A percentile compares a stretch with the other conserved stretches of the same genome.
These are phyloP conservation scores for Metschnikowia chrysomelidarum DNA, from an alignment of 805 yeast species.

Conservation along the genomic window DNA sequence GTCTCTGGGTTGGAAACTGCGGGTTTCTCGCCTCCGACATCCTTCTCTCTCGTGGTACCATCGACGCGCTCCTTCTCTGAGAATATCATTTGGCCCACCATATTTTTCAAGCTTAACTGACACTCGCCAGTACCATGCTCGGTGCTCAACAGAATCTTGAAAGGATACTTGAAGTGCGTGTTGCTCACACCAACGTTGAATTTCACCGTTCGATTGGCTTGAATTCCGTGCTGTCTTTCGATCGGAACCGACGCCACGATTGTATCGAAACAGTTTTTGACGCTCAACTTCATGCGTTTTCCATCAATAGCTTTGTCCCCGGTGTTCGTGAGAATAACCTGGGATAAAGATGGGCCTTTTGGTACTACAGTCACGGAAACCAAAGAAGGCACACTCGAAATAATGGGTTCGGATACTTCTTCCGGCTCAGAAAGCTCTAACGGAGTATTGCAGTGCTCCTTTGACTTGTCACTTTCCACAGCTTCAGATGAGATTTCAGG, in stretches of 20 bases:
- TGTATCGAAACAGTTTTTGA: slow-evolving; percentile 29
- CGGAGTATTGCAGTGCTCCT: too few relatives aligned
- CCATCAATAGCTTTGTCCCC: slow-evolving; percentile 27
- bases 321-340: slow-evolving; percentile 30
- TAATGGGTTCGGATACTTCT: too few relatives aligned
- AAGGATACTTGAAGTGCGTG: slow-evolving; percentile 35
- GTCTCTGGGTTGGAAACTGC: not conserved
- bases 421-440: too few relatives aligned
- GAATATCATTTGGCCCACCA: slow-evolving; percentile 22
- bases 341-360: slow-evolving; percentile 31
- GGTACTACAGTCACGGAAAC: slow-evolving; percentile 27
- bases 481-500: too few relatives aligned
- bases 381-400: slow-evolving; percentile 5
- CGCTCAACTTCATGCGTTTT: slow-evolving; percentile 28
- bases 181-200: slow-evolving; percentile 33
- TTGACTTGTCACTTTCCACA: too few relatives aligned
- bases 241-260: slow-evolving; percentile 27
- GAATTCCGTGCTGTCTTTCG: slow-evolving; percentile 32
- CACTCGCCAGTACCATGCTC: slow-evolving; percentile 20
- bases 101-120: slow-evolving; percentile 22
- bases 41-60: not conserved
- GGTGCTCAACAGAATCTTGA: slow-evolving; percentile 28
- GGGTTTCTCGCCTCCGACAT: not conserved
- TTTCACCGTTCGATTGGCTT: slow-evolving; percentile 29
- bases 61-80: too few relatives aligned